These are phyloP conservation scores for Xylaria curta DNA, from an alignment of 495 filamentous ascomycete species.

Conservation along the genomic window DNA sequence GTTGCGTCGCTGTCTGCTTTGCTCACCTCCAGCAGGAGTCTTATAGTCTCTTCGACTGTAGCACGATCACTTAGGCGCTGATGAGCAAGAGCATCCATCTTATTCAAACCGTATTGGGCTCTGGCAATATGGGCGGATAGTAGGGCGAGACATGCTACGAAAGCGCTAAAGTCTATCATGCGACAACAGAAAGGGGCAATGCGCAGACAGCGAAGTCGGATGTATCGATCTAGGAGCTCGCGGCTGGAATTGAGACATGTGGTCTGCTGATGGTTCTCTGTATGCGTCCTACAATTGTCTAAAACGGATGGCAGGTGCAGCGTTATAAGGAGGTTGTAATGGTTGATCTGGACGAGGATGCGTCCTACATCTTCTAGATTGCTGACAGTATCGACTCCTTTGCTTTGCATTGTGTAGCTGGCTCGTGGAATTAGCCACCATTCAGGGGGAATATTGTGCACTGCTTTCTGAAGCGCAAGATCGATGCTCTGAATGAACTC, in stretches of 20 bases:
- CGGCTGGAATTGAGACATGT: constrained; percentile 13
- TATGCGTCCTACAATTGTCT: too few species aligned
- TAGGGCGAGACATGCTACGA: constrained; percentile 3
- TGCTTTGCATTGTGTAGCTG: neutral
- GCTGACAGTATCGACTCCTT: neutral
- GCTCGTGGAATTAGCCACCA: neutral
- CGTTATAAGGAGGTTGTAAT: constrained; percentile 1
- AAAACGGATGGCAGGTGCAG: constrained; percentile 6
- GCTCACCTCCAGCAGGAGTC: neutral
- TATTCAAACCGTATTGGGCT: neutral
- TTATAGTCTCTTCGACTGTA: neutral
- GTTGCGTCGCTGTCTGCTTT: constrained; percentile 6
- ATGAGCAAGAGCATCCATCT: neutral
- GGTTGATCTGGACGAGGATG: constrained; percentile 5
- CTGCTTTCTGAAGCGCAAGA: neutral
- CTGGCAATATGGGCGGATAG: neutral
- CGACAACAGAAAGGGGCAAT: constrained; percentile 4
- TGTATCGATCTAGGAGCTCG: neutral
- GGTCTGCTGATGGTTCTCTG: neutral
- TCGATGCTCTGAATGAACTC: neutral
- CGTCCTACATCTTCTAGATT: constrained; percentile 11
- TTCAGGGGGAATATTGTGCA: neutral
- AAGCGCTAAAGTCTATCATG: constrained; percentile 7
- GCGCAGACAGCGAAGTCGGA: neutral
- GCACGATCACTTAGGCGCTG: constrained; percentile 5